phyloP scores from a whole-genome alignment of 345 rosid genomes.

The Boechera divaricarpa region DNA sequence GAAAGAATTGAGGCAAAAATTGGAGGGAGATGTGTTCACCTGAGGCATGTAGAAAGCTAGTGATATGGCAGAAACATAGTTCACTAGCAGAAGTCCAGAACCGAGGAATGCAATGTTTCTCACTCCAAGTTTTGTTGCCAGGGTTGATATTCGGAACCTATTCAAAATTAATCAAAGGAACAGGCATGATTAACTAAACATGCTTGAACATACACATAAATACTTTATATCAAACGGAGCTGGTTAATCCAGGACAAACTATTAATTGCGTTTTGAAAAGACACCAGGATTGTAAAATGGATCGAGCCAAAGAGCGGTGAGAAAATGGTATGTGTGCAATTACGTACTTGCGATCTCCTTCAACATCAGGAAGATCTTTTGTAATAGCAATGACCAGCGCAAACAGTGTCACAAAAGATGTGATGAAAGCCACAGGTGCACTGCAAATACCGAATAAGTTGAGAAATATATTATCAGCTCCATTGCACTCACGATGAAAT shows the following conservation, averaged over 20 bases:
- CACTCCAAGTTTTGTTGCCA: constrained; percentile 94
- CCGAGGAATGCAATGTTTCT: constrained; percentile 93
- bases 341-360: constrained; percentile 96
- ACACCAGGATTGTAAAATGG: not conserved
- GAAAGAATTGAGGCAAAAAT: constrained; percentile 27
- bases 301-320: not conserved
- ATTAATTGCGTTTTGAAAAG: not conserved
- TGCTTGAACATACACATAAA: not conserved
- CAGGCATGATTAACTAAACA: not conserved
- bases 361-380: constrained; percentile 95
- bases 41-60: constrained; percentile 91
- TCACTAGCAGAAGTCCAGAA: constrained; percentile 80
- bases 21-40: constrained; percentile 51
- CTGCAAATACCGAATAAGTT: constrained; percentile 52
- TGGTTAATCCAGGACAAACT: not conserved
- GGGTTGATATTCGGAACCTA: constrained; percentile 90
- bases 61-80: constrained; percentile 72
- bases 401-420: constrained; percentile 85
- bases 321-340: constrained; percentile 5
- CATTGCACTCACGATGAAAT: constrained; percentile 1
- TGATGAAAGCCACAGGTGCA: constrained; percentile 95
- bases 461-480: not conserved
- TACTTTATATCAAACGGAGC: not conserved
- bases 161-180: constrained; percentile 29
- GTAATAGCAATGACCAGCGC: constrained; percentile 96